Conservation (phyloP, 202 grass and related monocot genomes). For the Eragrostis tef region DNA sequence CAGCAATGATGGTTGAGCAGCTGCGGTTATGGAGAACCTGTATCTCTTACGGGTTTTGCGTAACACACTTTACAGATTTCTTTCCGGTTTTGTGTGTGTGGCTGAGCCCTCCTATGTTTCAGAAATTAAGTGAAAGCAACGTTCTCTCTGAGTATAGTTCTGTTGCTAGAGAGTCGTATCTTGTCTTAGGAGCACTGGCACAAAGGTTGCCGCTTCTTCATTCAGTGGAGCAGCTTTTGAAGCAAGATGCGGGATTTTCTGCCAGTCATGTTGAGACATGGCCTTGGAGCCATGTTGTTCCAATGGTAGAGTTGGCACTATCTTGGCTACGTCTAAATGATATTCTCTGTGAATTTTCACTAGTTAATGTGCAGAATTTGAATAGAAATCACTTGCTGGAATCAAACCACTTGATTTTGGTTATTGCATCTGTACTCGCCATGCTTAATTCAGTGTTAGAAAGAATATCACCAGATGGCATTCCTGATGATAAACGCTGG, state of each 20-base stretch:
- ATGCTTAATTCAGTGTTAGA: slow-evolving; percentile 71
- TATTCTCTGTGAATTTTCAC: slow-evolving; percentile 54
- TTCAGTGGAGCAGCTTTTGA: slow-evolving; percentile 56
- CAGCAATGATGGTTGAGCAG: slow-evolving; percentile 81
- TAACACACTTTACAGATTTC: slow-evolving; percentile 72
- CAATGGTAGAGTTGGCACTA: slow-evolving; percentile 77
- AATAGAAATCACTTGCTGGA: slow-evolving; percentile 39
- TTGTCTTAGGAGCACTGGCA: slow-evolving; percentile 74
- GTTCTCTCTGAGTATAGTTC: slow-evolving; percentile 75
- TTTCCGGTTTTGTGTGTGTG: slow-evolving; percentile 81
- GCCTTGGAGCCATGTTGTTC: slow-evolving; percentile 81
- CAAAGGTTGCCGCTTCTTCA: slow-evolving; percentile 82
- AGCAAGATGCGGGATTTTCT: slow-evolving; percentile 51
- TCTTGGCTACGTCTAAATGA: slow-evolving; percentile 70
- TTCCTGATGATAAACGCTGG: slow-evolving; percentile 42
- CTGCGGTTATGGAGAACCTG: slow-evolving; percentile 85
- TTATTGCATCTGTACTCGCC: slow-evolving; percentile 65
- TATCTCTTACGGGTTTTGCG: slow-evolving; percentile 83
- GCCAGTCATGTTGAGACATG: slow-evolving; percentile 48
- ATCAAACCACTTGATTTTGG: slow-evolving; percentile 55
- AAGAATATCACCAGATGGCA: slow-evolving; percentile 64
- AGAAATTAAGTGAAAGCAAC: slow-evolving; percentile 68
- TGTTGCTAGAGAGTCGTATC: slow-evolving; percentile 80
- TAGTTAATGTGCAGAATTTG: slow-evolving; percentile 47
- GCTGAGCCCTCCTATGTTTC: slow-evolving; percentile 64